Conservation (phyloP, 495 filamentous ascomycete genomes). For the Daldinia bambusicola region DNA sequence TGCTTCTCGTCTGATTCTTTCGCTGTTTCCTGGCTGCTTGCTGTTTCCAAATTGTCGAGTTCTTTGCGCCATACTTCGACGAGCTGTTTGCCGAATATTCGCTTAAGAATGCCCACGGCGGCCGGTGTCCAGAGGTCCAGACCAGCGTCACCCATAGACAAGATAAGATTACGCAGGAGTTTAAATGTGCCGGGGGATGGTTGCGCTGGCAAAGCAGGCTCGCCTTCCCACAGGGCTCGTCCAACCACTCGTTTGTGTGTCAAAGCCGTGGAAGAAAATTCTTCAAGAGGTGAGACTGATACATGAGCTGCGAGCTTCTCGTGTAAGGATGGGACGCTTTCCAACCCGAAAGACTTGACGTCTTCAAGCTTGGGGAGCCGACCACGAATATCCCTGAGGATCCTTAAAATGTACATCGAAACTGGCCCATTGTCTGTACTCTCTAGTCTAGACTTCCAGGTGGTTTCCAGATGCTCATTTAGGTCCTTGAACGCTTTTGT, state of each 20-base stretch:
- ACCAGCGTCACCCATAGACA: conserved; percentile 74
- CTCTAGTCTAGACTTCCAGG: conserved; percentile 58
- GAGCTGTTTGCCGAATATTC: conserved; percentile 58
- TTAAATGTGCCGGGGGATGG: conserved; percentile 81
- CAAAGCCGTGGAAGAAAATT: conserved; percentile 51
- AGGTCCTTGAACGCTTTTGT: conserved; percentile 67
- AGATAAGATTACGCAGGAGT: conserved; percentile 72
- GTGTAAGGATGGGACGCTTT: conserved; percentile 67
- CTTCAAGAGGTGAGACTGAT: conserved; percentile 51
- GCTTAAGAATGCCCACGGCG: conserved; percentile 72
- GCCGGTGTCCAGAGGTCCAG: conserved; percentile 84
- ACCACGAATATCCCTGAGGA: conserved; percentile 77
- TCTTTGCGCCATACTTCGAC: conserved; percentile 54
- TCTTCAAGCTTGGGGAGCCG: conserved; percentile 65
- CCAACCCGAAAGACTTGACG: conserved; percentile 58
- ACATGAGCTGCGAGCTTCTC: conserved; percentile 59
- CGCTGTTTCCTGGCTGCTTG: conserved; percentile 3
- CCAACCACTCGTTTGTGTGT: conserved; percentile 57
- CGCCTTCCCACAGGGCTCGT: conserved; percentile 78
- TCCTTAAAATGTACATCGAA: conserved; percentile 76
- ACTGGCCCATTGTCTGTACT: conserved; percentile 61
- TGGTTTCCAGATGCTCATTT: conserved; percentile 61
- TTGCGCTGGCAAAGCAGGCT: conserved; percentile 79
- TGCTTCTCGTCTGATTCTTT: not conserved
- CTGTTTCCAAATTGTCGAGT: conserved; percentile 30